Percentiles rank a stretch among this genome's conserved stretches.
These are phyloP conservation scores for Xylaria longipes DNA, from an alignment of 495 filamentous ascomycete species.

Conservation along the genomic window DNA sequence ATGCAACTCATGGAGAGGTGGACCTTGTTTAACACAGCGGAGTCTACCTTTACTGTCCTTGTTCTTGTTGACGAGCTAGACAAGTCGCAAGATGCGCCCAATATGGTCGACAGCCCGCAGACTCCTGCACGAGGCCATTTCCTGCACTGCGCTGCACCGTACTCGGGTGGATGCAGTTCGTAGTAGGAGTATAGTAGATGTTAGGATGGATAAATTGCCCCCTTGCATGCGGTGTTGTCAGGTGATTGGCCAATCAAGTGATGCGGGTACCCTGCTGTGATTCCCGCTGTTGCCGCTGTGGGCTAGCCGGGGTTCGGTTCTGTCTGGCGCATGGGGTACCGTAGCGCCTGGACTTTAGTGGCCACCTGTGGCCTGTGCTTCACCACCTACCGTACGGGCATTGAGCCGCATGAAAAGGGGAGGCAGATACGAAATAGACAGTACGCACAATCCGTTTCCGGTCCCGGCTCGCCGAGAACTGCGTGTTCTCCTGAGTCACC, in stretches of 20 bases:
- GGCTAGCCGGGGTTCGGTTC: neutral
- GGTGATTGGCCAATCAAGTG: neutral
- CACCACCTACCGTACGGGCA: neutral
- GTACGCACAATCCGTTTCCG: neutral
- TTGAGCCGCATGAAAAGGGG: conserved; percentile 14
- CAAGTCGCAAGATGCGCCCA: neutral
- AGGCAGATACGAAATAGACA: neutral
- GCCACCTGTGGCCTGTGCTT: conserved; percentile 13
- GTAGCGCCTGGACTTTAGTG: neutral
- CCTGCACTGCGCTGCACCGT: neutral
- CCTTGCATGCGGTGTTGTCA: conserved; percentile 4
- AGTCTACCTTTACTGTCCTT: neutral
- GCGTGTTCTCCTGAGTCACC: neutral
- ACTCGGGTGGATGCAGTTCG: neutral
- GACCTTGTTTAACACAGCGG: neutral
- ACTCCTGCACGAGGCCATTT: neutral
- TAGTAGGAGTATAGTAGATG: conserved; percentile 12
- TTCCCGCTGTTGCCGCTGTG: conserved; percentile 11
- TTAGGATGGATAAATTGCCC: conserved; percentile 6
- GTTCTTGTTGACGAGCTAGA: neutral
- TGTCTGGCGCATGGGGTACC: conserved; percentile 3
- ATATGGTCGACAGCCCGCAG: conserved; percentile 10
- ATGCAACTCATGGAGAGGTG: neutral
- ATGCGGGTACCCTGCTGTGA: neutral
- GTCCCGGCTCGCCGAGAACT: conserved; percentile 13